phyloP scores from a whole-genome alignment of 257 asterid genomes.

The Nicotiana paniculata region DNA sequence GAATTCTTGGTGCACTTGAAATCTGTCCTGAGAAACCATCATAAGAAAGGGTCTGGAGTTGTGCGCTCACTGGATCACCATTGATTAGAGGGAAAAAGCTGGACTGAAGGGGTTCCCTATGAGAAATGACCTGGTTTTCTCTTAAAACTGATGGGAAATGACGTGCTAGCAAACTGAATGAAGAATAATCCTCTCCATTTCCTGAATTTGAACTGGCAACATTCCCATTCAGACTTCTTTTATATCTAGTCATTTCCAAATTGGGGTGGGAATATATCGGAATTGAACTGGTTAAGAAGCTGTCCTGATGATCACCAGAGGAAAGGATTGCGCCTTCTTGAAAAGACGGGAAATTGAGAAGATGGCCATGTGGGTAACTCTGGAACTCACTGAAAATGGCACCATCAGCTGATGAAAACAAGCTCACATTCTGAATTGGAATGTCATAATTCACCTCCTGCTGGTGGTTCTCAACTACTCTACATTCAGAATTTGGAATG shows the following conservation, averaged over 20 bases:
- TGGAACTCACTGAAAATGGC: not conserved
- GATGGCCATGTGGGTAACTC: not conserved
- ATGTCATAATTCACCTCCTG: conserved; percentile 2
- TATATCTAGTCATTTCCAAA: conserved; percentile 14
- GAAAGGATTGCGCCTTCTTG: not conserved
- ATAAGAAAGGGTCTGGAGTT: not conserved
- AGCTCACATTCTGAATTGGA: not conserved
- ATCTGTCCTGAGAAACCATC: not conserved
- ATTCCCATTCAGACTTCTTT: conserved; percentile 20
- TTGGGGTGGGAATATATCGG: conserved; percentile 5
- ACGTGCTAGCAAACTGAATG: not conserved
- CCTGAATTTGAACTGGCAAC: not conserved
- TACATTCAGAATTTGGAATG: not conserved
- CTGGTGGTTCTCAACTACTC: not conserved
- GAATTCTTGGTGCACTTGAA: not conserved
- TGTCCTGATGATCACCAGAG: not conserved
- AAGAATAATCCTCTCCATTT: not conserved
- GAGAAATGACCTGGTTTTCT: conserved; percentile 58
- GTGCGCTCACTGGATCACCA: conserved; percentile 40
- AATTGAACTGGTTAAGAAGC: not conserved
- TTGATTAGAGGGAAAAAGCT: conserved; percentile 87
- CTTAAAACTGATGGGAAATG: conserved; percentile 18
- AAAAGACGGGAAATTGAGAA: conserved; percentile 5
- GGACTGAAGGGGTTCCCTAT: conserved; percentile 99
- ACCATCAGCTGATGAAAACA: not conserved